Evolutionary conservation across 192 early-diverging fungal species (phyloP).

Genomic region (Entomortierella parvispora): DNA sequence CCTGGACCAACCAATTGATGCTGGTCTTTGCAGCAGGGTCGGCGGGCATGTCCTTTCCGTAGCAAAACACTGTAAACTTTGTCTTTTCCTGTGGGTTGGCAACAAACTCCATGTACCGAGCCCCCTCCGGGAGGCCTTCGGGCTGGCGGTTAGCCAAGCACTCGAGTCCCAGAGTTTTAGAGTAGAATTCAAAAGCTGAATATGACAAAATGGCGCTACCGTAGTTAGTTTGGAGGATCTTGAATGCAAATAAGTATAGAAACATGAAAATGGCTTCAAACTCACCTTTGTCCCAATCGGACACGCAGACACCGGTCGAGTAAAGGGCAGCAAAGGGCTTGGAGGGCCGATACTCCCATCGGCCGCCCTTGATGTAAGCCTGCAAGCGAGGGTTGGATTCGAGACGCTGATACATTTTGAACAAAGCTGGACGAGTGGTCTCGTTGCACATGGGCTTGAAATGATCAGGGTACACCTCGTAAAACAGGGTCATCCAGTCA

Average conservation of each 20-base stretch:
- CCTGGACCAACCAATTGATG: slow-evolving; percentile 19
- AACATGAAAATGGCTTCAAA: neutral
- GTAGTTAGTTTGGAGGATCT: neutral
- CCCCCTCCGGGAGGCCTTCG: neutral
- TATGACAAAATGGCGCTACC: neutral
- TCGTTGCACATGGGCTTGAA: slow-evolving; percentile 24
- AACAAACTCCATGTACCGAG: slow-evolving; percentile 23
- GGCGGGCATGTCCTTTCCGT: neutral
- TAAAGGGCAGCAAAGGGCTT: slow-evolving; percentile 14
- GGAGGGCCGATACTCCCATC: slow-evolving; percentile 37
- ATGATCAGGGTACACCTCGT: slow-evolving; percentile 17
- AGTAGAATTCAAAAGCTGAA: slow-evolving; percentile 36
- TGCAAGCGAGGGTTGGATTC: slow-evolving; percentile 25
- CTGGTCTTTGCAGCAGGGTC: neutral
- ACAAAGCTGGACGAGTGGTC: slow-evolving; percentile 19
- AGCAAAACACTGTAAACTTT: slow-evolving; percentile 28
- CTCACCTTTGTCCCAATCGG: slow-evolving; percentile 24
- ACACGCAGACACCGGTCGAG: slow-evolving; percentile 21
- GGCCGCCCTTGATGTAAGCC: slow-evolving; percentile 39
- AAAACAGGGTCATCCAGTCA: slow-evolving; percentile 36
- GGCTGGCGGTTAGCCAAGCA: slow-evolving; percentile 17
- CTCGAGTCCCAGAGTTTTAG: slow-evolving; percentile 17
- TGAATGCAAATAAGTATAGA: neutral
- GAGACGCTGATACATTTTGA: slow-evolving; percentile 34
- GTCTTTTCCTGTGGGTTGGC: slow-evolving; percentile 18